A percentile compares a stretch with the other conserved stretches of the same genome.
Conservation (phyloP, 2,329 filamentous ascomycete genomes). For the Monilinia aucupariae region DNA sequence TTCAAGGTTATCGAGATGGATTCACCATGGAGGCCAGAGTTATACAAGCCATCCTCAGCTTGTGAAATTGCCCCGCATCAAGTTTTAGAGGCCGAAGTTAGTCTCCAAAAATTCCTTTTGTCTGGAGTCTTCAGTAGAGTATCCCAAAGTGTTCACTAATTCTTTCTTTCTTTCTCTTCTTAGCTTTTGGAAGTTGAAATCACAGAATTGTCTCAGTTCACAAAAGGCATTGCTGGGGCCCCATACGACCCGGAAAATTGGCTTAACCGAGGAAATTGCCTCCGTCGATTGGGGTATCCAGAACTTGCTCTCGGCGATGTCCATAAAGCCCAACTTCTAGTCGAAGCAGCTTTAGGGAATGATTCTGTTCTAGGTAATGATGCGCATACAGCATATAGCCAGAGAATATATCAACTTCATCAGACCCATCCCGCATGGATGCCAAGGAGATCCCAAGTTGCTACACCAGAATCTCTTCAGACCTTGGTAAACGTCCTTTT, state of each 20-base stretch:
- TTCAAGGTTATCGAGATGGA: constrained; percentile 18
- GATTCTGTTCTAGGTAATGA: constrained; percentile 27
- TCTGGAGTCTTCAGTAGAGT: background rate
- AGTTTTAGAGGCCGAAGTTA: constrained; percentile 25
- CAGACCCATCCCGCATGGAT: constrained; percentile 27
- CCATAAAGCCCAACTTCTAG: constrained; percentile 34
- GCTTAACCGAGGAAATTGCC: constrained; percentile 27
- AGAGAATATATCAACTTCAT: constrained; percentile 27
- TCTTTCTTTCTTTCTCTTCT: background rate
- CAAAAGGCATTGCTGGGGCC: constrained; percentile 20
- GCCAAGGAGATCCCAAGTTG: constrained; percentile 23
- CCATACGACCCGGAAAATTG: constrained; percentile 33
- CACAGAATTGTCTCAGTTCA: constrained; percentile 22
- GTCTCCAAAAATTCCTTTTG: constrained; percentile 17
- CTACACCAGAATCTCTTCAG: constrained; percentile 25
- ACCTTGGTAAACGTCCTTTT: constrained; percentile 23
- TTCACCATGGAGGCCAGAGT: constrained; percentile 22
- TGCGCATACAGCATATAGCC: constrained; percentile 27
- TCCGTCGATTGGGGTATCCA: constrained; percentile 32
- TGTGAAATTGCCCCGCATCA: constrained; percentile 26
- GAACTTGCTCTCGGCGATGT: constrained; percentile 34
- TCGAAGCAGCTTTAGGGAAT: constrained; percentile 27
- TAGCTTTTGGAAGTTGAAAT: constrained; percentile 25
- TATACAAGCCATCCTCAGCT: constrained; percentile 26
- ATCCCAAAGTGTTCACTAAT: constrained; percentile 17